These are phyloP conservation scores for Anthostomella pinea DNA, from an alignment of 2,329 filamentous ascomycete genomes.

Conservation along the genomic window DNA sequence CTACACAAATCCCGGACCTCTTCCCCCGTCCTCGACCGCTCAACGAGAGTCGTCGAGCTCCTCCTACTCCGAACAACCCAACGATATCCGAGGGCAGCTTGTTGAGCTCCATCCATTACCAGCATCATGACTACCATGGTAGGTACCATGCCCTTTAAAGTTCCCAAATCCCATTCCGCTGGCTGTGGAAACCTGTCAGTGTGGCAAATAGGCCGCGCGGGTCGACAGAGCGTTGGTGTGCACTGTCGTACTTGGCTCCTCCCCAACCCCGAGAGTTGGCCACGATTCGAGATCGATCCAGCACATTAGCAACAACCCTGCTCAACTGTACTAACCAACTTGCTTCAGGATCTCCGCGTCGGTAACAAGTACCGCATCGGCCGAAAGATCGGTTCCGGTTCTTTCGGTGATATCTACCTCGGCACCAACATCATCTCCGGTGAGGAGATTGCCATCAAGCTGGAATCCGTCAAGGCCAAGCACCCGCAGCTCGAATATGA, in stretches of 20 bases:
- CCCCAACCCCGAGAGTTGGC: no score
- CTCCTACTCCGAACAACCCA: slow-evolving; percentile 5
- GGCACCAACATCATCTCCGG: slow-evolving; percentile 99
- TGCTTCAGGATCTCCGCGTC: slow-evolving; percentile 84
- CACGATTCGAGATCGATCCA: no score
- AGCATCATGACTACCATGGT: slow-evolving; percentile 36
- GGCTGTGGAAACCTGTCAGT: slow-evolving; percentile 1
- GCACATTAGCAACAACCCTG: not conserved
- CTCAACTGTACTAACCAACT: slow-evolving; percentile 12
- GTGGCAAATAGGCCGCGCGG: not conserved
- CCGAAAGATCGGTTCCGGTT: slow-evolving; percentile 96
- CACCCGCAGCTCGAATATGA: slow-evolving; percentile 99
- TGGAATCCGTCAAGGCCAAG: slow-evolving; percentile 99
- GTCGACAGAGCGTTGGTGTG: not conserved
- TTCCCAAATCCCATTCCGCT: slow-evolving; percentile 3
- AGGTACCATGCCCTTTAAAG: no score
- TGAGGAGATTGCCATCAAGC: slow-evolving; percentile 99
- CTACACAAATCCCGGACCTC: no score
- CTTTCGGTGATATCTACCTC: slow-evolving; percentile 97
- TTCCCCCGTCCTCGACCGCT: not conserved
- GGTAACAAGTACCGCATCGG: slow-evolving; percentile 99
- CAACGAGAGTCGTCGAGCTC: slow-evolving; percentile 1
- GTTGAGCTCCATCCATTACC: slow-evolving; percentile 19
- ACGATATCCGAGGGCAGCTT: slow-evolving; percentile 7
- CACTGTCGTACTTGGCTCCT: not conserved